phyloP scores from a whole-genome alignment of 2,329 filamentous ascomycete genomes.

The Tolypocladium paradoxum region DNA sequence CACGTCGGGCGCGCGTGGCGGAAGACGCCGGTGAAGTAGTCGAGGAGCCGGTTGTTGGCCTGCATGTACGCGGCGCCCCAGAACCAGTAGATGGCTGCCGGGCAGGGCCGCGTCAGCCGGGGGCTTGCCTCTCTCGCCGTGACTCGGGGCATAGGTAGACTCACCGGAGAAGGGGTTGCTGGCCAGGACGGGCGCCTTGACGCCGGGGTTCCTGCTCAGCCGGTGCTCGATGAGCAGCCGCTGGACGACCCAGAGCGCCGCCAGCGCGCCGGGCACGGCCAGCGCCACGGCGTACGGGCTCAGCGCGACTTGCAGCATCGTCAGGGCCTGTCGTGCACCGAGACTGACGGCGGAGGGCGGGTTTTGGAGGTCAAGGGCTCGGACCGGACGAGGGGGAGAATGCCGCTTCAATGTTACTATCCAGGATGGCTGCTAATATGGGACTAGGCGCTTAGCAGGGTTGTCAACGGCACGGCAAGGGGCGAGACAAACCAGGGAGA shows the following conservation, averaged over 20 bases:
- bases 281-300: constrained; percentile 3
- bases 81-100: constrained; percentile 2
- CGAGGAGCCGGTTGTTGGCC: constrained; percentile 8
- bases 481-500: not conserved
- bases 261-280: constrained; percentile 3
- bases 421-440: not conserved
- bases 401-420: too few species aligned
- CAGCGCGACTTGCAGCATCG: constrained; percentile 2
- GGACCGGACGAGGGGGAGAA: not conserved
- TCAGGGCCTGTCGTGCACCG: not conserved
- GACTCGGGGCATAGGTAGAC: not conserved
- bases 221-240: constrained; percentile 2
- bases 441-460: not conserved
- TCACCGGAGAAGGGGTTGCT: constrained; percentile 5
- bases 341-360: too few species aligned
- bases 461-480: not conserved
- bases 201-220: constrained; percentile 4
- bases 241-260: constrained; percentile 2
- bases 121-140: too few species aligned
- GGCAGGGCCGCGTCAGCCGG: too few species aligned
- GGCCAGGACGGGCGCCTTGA: constrained; percentile 3
- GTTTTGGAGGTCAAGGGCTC: not conserved
- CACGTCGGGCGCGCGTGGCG: not conserved
- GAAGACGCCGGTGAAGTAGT: constrained; percentile 6
- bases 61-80: constrained; percentile 6